Base-by-base conservation (phyloP, 306 rosid species). In the Alnus rubra region DNA sequence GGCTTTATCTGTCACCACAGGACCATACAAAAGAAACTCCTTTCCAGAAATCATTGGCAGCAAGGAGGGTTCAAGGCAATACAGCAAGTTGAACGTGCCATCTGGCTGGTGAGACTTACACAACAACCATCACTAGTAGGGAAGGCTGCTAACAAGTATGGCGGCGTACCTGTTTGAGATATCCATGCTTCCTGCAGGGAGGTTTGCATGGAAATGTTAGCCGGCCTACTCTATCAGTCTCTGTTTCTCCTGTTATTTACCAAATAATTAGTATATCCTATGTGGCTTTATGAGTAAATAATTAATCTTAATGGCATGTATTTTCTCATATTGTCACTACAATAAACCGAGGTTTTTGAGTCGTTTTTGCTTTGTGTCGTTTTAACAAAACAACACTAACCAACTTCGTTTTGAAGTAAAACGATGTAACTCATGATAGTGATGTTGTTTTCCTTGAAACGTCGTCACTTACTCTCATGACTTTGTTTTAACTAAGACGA, bases 21-120 rank as follows among this genome's bases (percentile, higher is more conserved):
- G 16, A 33, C 56, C 73, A 10, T 54, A 59, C 28, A 79, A 67
- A 68, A 58, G 71, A 19, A 80, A 30, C 33, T 30, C 42, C 50
- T 56, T 39, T 56, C 23, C 42, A 71, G 76, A 77, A 33, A 78
- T 48, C 53, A 64, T 63, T 49, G 85, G 77, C 77, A 51, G 51
- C 19, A 58, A 55, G 53, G 82, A 84, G 9, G 82, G 50, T 33
- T 37, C 79, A 63, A 47, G 75, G 42, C 52, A 75, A 16, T 44
- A 77, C 28, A 87, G 81, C 52, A 80, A 75, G 35, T 31, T 47
- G 0, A 73, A 48, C 10, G 1, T 64, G 16, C n/a, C 65, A 15
- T n/a, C 42, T 33, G 67, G 65, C 23, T 15, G 2, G 35, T 45
- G 62, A 12, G 9, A 71, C 49, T 11, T 35, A 23, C 37, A 33